These are phyloP conservation scores for Sporisorium graminicola DNA, from an alignment of 1,284 basidiomycete genomes.

Conservation along the genomic window DNA sequence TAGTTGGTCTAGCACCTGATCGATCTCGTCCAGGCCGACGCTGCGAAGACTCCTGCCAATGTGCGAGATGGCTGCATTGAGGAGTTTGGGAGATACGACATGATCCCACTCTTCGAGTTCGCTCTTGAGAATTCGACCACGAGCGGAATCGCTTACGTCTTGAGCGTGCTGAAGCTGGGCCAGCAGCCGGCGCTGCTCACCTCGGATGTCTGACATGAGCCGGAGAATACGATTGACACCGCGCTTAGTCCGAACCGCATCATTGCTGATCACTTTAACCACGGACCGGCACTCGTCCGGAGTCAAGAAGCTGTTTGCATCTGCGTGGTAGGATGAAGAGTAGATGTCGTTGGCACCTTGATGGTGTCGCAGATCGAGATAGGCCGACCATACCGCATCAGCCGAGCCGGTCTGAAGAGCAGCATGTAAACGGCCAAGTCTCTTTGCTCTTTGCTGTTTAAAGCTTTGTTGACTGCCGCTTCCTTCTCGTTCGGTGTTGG, in stretches of 20 bases:
- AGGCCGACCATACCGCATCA: conserved; percentile 33
- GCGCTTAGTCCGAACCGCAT: conserved; percentile 19
- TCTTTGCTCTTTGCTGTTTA: conserved; percentile 16
- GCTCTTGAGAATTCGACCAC: neutral
- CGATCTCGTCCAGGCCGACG: conserved; percentile 31
- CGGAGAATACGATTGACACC: conserved; percentile 25
- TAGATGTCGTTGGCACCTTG: neutral
- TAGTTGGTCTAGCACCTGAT: conserved; percentile 35
- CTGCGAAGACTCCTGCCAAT: conserved; percentile 36
- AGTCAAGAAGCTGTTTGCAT: neutral
- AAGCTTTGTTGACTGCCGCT: neutral
- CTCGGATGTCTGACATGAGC: conserved; percentile 29
- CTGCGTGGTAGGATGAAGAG: neutral
- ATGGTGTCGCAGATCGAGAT: conserved; percentile 8
- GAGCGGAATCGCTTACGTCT: neutral
- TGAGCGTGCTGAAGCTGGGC: conserved; percentile 18
- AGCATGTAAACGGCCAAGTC: conserved; percentile 20
- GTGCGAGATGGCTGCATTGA: conserved; percentile 16
- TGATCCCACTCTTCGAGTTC: conserved; percentile 29
- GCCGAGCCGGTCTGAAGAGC: conserved; percentile 27
- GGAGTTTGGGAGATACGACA: conserved; percentile 21
- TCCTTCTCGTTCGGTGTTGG: neutral
- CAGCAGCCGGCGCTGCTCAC: conserved; percentile 28
- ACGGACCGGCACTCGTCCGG: conserved; percentile 18
- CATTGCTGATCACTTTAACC: conserved; percentile 14